Base-by-base conservation (phyloP, 306 rosid species). In the Corylus avellana region DNA sequence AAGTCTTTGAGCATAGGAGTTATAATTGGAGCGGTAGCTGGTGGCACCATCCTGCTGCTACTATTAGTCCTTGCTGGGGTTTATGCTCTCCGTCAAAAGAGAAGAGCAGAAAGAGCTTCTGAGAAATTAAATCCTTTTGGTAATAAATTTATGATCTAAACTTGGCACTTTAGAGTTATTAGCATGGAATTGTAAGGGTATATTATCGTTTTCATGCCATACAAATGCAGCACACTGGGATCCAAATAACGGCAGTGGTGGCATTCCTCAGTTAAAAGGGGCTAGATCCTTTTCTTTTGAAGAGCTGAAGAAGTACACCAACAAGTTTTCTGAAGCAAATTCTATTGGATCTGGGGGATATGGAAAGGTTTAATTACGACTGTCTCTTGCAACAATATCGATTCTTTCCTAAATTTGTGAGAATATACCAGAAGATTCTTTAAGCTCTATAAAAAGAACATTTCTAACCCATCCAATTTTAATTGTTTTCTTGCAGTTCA, bases 291-390 rank as follows among this genome's bases (percentile, higher is more conserved):
- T 94, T 88, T 78, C 89, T 46, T 92, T 87, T 58, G 90, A 89
- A 78, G 98, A 94, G 89, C 81, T 94, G 32, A 81, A 78, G 77
- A 89, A 67, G 72, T 88, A 54, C 88, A 90, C 87, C 82, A 88
- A 83, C 73, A 85, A 86, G 51, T 87, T 87, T 55, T 84, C 88
- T 17, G 75, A 32, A 10, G 80, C 75, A 4, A 84, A 84, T 75
- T 82, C 80, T 27, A 74, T 82, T 59, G 90, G 90, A 63, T 79
- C 90, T 32, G 98, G 98, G 9, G 97, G 98, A 13, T 90, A 92
- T 73, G 98, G 97, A 27, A 88, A 92, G 92, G 98, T 92, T 25
- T 39, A 53, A 53, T 59, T 79, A 47, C 58, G 18, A 61, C 42
- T 18, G 4, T 68, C 58, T 67, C 54, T n/a, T 71, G 72, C 25